Base-by-base conservation (phyloP, 768 basidiomycete species). In the Termitomyces heimii region DNA sequence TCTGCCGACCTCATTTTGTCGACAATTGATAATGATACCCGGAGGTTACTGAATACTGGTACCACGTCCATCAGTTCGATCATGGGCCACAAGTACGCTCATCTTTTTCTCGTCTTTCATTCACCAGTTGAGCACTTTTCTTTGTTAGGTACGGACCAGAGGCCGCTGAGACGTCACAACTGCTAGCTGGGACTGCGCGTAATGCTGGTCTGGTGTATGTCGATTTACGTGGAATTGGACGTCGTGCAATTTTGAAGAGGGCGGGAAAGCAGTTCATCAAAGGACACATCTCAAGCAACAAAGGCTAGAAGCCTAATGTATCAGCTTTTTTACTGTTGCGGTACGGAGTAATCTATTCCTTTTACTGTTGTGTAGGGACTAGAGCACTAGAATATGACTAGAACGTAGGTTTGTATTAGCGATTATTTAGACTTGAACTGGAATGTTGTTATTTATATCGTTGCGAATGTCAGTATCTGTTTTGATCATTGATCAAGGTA, bases 131-230 rank as follows among this genome's bases (percentile, higher is more conserved):
- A 16, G 35, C 48, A n/a, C 20, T 55, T 18, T 34, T 56, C 60
- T 28, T 35, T 12, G 49, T 18, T 37, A 81, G 79, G 61, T 88
- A 86, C 64, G 89, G 89, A 3, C 66, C 79, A 0, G 83, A 86
- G 51, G 86, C 84, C 7, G 85, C 76, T 10, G 75, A 83, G 45
- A 82, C 78, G 20, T 82, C 84, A 2, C 68, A 77, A 49, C 70
- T 88, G 53, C 71, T 86, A 56, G 81, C 85, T 6, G 84, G 83
- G 8, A 83, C 85, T 0, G 85, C 84, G 34, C 75, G 81, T 59
- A 91, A 92, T 69, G 82, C 89, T 13, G 85, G 80, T 4, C 73
- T 91, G 37, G 85, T 92, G 22, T 92, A 91, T 69, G 79, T 92
- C 40, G 89, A 92, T 67, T 77, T 87, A 75, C 71, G 77, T 2